A percentile compares a stretch with the other conserved stretches of the same genome.
Conservation (phyloP, 495 filamentous ascomycete species). For the Hyaloscypha finlandica region DNA sequence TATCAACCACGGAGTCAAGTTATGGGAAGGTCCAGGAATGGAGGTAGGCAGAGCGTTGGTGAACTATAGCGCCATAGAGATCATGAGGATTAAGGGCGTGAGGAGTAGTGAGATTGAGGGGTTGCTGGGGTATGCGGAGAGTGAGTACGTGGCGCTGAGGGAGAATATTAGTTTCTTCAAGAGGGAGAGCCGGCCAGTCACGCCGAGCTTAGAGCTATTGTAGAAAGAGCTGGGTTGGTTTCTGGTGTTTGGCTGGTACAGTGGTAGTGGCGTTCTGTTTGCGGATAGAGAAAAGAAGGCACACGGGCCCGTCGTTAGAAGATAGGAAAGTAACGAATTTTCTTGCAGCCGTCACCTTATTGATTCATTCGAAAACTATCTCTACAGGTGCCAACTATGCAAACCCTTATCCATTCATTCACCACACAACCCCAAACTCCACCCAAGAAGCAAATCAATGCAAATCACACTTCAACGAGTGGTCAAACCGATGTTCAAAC, state of each 20-base stretch:
- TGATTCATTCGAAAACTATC: background rate
- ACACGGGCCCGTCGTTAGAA: background rate
- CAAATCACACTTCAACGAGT: background rate
- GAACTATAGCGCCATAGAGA: conserved; percentile 87
- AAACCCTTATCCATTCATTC: background rate
- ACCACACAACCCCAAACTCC: background rate
- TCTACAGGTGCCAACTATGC: background rate
- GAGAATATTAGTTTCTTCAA: conserved; percentile 82
- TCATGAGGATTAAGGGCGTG: conserved; percentile 78
- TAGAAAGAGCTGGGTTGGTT: background rate
- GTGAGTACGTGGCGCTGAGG: conserved; percentile 88
- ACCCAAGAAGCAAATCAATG: conserved; percentile 1
- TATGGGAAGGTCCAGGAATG: conserved; percentile 56
- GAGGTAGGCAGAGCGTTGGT: conserved; percentile 92
- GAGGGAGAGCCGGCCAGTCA: conserved; percentile 42
- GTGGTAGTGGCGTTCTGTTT: conserved; percentile 1
- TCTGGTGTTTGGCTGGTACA: background rate
- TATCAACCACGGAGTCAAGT: conserved; percentile 20
- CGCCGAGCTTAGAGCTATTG: conserved; percentile 36
- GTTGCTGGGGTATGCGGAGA: conserved; percentile 86
- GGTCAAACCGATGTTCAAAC: background rate
- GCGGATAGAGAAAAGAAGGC: conserved; percentile 4
- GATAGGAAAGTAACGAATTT: background rate
- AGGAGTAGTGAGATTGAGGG: conserved; percentile 77
- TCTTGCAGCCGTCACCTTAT: background rate